A percentile compares a stretch with the other conserved stretches of the same genome.
phyloP scores from a whole-genome alignment of 2,329 filamentous ascomycete genomes.

The Xylaria sp. region DNA sequence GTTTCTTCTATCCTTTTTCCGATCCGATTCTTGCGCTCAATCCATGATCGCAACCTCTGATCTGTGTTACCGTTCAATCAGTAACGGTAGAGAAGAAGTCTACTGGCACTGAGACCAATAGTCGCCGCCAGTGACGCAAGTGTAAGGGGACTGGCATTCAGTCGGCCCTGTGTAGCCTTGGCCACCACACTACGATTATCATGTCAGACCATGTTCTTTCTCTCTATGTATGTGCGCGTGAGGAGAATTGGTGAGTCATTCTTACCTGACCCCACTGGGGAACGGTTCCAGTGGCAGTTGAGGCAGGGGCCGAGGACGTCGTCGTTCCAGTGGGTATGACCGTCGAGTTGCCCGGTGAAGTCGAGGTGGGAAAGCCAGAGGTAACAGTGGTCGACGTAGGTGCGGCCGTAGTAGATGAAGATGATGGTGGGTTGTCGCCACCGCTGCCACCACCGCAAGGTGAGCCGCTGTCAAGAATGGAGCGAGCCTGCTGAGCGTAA shows the following conservation, averaged over 20 bases:
- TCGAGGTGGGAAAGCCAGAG: neutral
- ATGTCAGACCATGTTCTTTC: neutral
- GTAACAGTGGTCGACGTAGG: too few relatives aligned
- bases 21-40: conserved; percentile 27
- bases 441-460: conserved; percentile 32
- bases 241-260: neutral
- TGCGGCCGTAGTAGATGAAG: neutral
- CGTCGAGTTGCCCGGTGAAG: neutral
- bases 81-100: neutral
- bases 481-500: conserved; percentile 47
- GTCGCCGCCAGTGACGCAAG: conserved; percentile 14
- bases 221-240: neutral
- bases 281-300: conserved; percentile 16
- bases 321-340: neutral
- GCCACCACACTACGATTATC: conserved; percentile 28
- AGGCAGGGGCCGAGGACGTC: conserved; percentile 7
- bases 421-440: conserved; percentile 2
- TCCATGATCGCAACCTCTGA: conserved; percentile 26
- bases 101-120: conserved; percentile 31
- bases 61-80: conserved; percentile 3
- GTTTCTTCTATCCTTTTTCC: neutral
- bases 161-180: conserved; percentile 29
- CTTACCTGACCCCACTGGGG: conserved; percentile 29
- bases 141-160: conserved; percentile 25
- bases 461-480: conserved; percentile 42